phyloP scores from a whole-genome alignment of 2,329 filamentous ascomycete genomes.

The Cladosporium halotolerans region DNA sequence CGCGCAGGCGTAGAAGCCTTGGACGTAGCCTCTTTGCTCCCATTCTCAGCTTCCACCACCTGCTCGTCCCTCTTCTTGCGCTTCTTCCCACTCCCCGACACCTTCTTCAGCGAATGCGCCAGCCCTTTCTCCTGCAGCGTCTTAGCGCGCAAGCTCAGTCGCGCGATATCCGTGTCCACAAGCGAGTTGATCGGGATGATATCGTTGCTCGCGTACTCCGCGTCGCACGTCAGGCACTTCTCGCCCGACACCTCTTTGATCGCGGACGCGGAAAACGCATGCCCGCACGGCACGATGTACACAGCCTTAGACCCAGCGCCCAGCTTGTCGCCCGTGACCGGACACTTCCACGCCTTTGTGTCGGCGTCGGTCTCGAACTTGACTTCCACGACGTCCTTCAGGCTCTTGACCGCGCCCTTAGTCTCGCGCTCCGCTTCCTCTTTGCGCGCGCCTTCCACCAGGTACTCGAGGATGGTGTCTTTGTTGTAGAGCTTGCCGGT shows the following conservation, averaged over 20 bases:
- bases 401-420: slow-evolving; percentile 61
- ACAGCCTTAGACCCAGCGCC: slow-evolving; percentile 74
- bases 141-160: slow-evolving; percentile 59
- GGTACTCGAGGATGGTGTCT: slow-evolving; percentile 70
- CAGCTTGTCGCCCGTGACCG: slow-evolving; percentile 78
- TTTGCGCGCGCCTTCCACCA: slow-evolving; percentile 50
- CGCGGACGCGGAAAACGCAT: slow-evolving; percentile 83
- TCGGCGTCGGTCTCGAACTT: slow-evolving; percentile 58
- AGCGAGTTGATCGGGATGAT: slow-evolving; percentile 76
- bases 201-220: slow-evolving; percentile 65
- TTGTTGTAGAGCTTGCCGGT: slow-evolving; percentile 89
- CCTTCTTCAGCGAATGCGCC: slow-evolving; percentile 84
- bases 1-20: slow-evolving; percentile 2
- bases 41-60: slow-evolving; percentile 27
- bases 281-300: slow-evolving; percentile 90
- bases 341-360: slow-evolving; percentile 68
- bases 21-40: slow-evolving; percentile 12
- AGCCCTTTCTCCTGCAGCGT: slow-evolving; percentile 66
- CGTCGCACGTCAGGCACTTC: slow-evolving; percentile 61
- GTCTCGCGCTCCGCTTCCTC: slow-evolving; percentile 57
- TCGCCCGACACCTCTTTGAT: slow-evolving; percentile 59
- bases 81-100: slow-evolving; percentile 54
- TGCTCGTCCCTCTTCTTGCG: slow-evolving; percentile 56
- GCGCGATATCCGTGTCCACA: slow-evolving; percentile 62
- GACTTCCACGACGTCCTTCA: slow-evolving; percentile 83